These are phyloP conservation scores for Cryphonectria carpinicola DNA, from an alignment of 2,329 filamentous ascomycete species.

Conservation along the genomic window DNA sequence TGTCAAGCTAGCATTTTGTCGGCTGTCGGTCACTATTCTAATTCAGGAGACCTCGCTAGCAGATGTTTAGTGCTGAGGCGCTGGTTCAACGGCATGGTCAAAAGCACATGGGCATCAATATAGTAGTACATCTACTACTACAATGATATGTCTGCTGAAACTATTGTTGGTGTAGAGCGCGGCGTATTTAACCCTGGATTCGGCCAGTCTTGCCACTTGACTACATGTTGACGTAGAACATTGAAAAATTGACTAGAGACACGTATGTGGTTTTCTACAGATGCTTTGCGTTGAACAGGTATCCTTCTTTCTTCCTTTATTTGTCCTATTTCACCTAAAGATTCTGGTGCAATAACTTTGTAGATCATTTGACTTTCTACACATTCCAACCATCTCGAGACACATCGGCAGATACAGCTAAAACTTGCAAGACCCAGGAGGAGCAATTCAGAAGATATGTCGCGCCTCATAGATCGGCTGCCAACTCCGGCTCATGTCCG, in stretches of 20 bases:
- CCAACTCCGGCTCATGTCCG: constrained; percentile 37
- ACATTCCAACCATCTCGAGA: not conserved
- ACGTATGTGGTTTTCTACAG: not conserved
- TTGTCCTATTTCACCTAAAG: no score
- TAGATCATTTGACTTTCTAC: no score
- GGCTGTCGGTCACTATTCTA: not conserved
- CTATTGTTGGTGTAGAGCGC: not conserved
- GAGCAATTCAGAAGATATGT: constrained; percentile 34
- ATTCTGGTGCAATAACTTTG: not conserved
- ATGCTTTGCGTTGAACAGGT: not conserved
- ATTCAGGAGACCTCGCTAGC: not conserved
- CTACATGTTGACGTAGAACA: no score
- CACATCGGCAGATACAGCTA: not conserved
- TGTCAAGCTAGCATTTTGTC: not conserved
- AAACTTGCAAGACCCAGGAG: not conserved
- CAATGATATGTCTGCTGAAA: not conserved
- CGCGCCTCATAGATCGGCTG: constrained; percentile 41
- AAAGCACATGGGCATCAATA: not conserved
- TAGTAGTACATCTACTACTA: not conserved
- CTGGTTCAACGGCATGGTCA: not conserved
- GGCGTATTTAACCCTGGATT: not conserved
- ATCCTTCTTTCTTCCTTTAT: not conserved
- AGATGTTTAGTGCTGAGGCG: not conserved
- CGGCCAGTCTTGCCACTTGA: not conserved
- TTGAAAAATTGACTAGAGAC: not conserved